phyloP scores from a whole-genome alignment of 257 asterid species.

The Striga asiatica region DNA sequence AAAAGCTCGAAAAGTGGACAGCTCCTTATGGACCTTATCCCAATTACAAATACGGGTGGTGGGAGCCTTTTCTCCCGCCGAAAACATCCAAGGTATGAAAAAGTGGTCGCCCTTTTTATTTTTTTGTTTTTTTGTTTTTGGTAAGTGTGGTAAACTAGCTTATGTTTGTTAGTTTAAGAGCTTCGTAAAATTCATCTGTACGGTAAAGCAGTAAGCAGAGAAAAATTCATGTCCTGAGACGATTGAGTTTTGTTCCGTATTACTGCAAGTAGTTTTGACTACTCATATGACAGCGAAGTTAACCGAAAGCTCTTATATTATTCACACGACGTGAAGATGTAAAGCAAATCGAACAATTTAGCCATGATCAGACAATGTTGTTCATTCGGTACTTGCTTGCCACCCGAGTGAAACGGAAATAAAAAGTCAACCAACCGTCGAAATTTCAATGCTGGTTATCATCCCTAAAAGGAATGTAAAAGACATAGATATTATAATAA shows the following conservation, averaged over 20 bases:
- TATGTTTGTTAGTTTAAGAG: not conserved
- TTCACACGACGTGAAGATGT: too few relatives aligned
- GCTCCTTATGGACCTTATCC: slow-evolving; percentile 75
- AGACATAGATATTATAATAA: too few relatives aligned
- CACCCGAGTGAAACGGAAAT: too few relatives aligned
- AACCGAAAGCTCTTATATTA: too few relatives aligned
- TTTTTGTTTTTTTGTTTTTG: not conserved
- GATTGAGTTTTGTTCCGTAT: not conserved
- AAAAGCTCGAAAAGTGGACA: slow-evolving; percentile 47
- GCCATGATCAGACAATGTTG: too few relatives aligned
- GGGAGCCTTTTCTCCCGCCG: slow-evolving; percentile 50
- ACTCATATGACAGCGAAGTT: too few relatives aligned
- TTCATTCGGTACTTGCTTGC: too few relatives aligned
- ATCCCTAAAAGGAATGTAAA: too few relatives aligned
- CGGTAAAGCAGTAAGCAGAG: too few relatives aligned
- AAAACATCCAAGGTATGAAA: slow-evolving; percentile 33
- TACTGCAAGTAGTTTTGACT: not conserved
- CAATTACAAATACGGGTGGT: slow-evolving; percentile 62
- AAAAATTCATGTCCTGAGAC: not conserved
- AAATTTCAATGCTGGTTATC: too few relatives aligned
- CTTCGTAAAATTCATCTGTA: not conserved
- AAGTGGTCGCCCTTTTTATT: not conserved
- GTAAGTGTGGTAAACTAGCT: not conserved
- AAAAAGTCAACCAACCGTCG: too few relatives aligned
- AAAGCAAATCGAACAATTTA: too few relatives aligned